Percentiles rank a stretch among this genome's conserved stretches.
Evolutionary conservation across 345 rosid genomes (phyloP).

Genomic region (Microthlaspi erraticum): DNA sequence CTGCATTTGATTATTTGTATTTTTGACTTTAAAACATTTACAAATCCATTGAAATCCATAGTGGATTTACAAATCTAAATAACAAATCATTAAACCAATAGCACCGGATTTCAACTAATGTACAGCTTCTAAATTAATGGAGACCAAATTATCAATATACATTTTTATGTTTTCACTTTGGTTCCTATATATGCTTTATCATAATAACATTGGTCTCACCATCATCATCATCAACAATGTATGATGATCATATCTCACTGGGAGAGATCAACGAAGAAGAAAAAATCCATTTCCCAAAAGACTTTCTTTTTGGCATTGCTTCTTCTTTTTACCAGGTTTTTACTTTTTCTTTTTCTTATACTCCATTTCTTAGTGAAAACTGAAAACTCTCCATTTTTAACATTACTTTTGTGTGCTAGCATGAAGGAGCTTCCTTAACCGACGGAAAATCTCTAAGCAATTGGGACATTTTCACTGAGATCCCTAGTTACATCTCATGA

Average conservation of each 20-base stretch:
- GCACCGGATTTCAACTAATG: no score
- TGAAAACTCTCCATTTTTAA: neutral
- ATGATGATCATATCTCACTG: conserved; percentile 31
- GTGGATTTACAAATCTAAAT: no score
- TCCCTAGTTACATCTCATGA: conserved; percentile 43
- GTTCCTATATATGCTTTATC: conserved; percentile 28
- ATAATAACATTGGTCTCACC: conserved; percentile 27
- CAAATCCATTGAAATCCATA: neutral
- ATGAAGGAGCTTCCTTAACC: conserved; percentile 60
- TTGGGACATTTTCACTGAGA: conserved; percentile 54
- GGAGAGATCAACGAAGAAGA: conserved; percentile 9
- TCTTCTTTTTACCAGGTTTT: conserved; percentile 81
- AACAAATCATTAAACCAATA: no score
- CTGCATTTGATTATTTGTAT: no score
- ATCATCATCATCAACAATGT: neutral
- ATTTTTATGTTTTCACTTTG: neutral
- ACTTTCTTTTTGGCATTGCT: conserved; percentile 86
- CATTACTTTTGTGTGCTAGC: conserved; percentile 28
- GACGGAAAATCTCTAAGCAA: conserved; percentile 59
- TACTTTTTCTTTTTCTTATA: neutral
- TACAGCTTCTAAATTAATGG: neutral
- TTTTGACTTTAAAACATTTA: no score
- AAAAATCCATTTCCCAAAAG: conserved; percentile 41
- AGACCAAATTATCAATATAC: conserved; percentile 16
- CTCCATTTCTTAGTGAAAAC: neutral